These are phyloP conservation scores for Astrephomene gubernaculifera DNA, from an alignment of 139 green algal genomes.

Conservation along the genomic window DNA sequence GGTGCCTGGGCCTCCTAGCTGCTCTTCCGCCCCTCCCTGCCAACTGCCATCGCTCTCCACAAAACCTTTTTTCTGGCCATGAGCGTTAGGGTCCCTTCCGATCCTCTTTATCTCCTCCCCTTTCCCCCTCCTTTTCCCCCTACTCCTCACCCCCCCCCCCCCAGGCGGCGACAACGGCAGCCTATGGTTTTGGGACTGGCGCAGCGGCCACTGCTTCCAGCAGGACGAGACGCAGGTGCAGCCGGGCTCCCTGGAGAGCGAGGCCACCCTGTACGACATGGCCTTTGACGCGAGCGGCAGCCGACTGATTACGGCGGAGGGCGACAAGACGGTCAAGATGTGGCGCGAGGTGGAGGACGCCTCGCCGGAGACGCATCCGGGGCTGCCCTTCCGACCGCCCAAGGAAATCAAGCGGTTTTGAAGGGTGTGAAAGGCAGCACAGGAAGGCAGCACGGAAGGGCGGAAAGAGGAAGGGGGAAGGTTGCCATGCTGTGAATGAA, in stretches of 20 bases:
- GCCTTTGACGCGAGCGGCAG: slow-evolving; percentile 59
- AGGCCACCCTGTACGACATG: slow-evolving; percentile 65
- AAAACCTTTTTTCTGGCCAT: too few species aligned
- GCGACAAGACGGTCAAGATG: slow-evolving; percentile 99
- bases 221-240: slow-evolving; percentile 87
- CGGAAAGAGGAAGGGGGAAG: not conserved
- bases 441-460: not conserved
- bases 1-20: too few species aligned
- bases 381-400: slow-evolving; percentile 84
- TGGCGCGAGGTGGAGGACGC: slow-evolving; percentile 94
- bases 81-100: too few species aligned
- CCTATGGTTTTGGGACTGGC: slow-evolving; percentile 94
- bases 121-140: too few species aligned
- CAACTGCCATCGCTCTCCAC: too few species aligned
- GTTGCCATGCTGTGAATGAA: too few species aligned
- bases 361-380: slow-evolving; percentile 89
- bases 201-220: slow-evolving; percentile 95
- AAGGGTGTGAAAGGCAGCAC: not conserved
- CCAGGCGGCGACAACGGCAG: slow-evolving; percentile 76
- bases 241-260: slow-evolving; percentile 91
- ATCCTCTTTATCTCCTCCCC: too few species aligned
- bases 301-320: slow-evolving; percentile 33
- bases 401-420: slow-evolving; percentile 70
- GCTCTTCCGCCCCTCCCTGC: too few species aligned
- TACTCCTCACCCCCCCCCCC: too few species aligned